These are phyloP conservation scores for Mortierella sp. DNA, from an alignment of 371 early-diverging fungal genomes.

Conservation along the genomic window DNA sequence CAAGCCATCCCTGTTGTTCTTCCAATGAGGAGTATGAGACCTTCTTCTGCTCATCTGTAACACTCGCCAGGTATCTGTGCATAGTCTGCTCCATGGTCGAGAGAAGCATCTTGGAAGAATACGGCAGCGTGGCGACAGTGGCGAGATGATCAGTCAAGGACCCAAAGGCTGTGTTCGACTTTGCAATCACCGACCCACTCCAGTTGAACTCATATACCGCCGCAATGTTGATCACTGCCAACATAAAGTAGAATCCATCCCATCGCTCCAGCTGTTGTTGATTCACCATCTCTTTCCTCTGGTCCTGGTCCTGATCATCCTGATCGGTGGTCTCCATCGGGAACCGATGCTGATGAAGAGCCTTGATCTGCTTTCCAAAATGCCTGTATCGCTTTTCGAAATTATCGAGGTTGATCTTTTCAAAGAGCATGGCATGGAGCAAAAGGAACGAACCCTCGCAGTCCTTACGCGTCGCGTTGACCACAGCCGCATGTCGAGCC, in stretches of 20 bases:
- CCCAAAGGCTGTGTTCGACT: constrained; percentile 49
- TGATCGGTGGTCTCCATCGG: neutral
- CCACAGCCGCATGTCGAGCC: constrained; percentile 29
- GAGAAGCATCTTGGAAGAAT: constrained; percentile 48
- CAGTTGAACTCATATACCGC: constrained; percentile 67
- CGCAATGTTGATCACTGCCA: constrained; percentile 61
- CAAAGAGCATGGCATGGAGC: constrained; percentile 74
- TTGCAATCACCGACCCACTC: constrained; percentile 60
- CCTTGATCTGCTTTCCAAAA: constrained; percentile 34
- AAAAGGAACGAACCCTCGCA: constrained; percentile 62
- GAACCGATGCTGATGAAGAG: constrained; percentile 14
- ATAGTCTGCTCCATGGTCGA: constrained; percentile 54
- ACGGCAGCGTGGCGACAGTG: constrained; percentile 38
- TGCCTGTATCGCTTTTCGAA: constrained; percentile 53
- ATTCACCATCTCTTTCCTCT: too few relatives aligned
- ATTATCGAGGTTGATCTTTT: constrained; percentile 72
- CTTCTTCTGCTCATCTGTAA: constrained; percentile 22
- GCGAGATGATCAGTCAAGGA: constrained; percentile 24
- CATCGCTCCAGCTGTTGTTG: constrained; percentile 28
- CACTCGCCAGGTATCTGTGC: constrained; percentile 42
- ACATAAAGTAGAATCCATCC: constrained; percentile 65
- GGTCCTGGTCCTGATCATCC: neutral
- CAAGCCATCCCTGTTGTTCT: constrained; percentile 56
- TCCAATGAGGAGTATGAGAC: constrained; percentile 7
- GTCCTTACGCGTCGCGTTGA: constrained; percentile 27